Conservation (phyloP, 2,329 filamentous ascomycete species). For the Xylariaceae sp. region DNA sequence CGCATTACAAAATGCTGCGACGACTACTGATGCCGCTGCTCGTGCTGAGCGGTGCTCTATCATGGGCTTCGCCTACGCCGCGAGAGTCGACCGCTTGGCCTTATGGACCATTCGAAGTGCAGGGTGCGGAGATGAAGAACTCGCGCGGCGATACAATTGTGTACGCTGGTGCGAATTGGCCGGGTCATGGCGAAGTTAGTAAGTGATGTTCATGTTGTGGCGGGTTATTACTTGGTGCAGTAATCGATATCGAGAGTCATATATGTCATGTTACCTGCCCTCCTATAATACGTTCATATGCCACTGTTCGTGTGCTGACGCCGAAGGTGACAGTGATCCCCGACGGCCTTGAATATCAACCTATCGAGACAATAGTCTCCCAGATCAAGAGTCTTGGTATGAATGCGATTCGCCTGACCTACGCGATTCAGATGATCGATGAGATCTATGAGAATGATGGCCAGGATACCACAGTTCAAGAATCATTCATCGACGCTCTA, state of each 20-base stretch:
- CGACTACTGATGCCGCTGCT: constrained; percentile 23
- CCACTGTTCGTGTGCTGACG: not conserved
- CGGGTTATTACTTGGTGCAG: not conserved
- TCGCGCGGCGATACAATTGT: constrained; percentile 39
- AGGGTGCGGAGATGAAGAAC: constrained; percentile 40
- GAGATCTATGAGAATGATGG: constrained; percentile 47
- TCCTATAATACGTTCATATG: too few relatives aligned
- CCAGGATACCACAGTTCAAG: constrained; percentile 41
- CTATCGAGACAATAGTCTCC: constrained; percentile 47
- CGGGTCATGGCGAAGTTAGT: constrained; percentile 52
- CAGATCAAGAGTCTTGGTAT: constrained; percentile 55
- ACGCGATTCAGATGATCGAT: constrained; percentile 59
- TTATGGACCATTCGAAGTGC: constrained; percentile 33
- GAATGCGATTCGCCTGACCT: constrained; percentile 59
- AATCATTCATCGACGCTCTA: constrained; percentile 41
- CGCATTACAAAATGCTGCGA: constrained; percentile 18
- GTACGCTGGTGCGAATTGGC: constrained; percentile 57
- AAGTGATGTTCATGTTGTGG: constrained; percentile 3
- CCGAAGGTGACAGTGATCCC: constrained; percentile 43
- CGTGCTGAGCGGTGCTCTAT: constrained; percentile 19
- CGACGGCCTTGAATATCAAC: constrained; percentile 58
- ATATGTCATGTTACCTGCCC: too few relatives aligned
- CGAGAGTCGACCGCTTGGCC: constrained; percentile 24
- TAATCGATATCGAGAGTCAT: not conserved
- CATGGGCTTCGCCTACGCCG: constrained; percentile 22